Evolutionary conservation across 495 filamentous ascomycete species (phyloP), one percentile per base, ranked within the genome.

Genomic region (Neurospora sublineolata): DNA sequence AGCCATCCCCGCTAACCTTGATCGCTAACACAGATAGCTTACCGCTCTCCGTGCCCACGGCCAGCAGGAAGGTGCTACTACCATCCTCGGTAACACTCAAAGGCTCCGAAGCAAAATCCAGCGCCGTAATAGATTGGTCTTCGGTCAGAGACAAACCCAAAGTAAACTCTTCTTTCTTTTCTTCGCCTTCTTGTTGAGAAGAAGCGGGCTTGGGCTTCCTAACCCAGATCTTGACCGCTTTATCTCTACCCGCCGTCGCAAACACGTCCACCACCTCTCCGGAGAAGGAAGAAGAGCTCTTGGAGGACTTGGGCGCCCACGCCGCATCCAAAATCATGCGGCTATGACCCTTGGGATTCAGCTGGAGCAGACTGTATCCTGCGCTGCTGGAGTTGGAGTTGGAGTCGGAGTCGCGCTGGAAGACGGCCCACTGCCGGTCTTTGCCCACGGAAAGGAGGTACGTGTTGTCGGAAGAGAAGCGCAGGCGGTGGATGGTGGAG

Each of bases 391-490:
- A 83, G 9, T 78, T 77, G 2, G 78, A 83, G 9, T 78, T 77
- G 3, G 78, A 83, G 9, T 78, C 77, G 37, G 37, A 52, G 42
- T 76, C 77, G 58, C 87, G 82, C 72, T 87, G 78, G 75, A 93
- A 98, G 9, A 98, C 83, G 1, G 87, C 89, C 94, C 94, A 98
- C 78, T 94, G 92, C 42, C 95, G 83, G 77, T 99, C 95, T 71
- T 96, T 86, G 4, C 94, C 94, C 14, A 97, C 94, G 75, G 94
- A 97, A 6, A 98, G 83, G 20, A 99, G 81, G 58, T 86, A 89
- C 16, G 78, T 73, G 75, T 94, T 94, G 74, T 94, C 89, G 3
- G 81, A 77, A 3, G 91, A 92, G 79, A 98, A 99, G 30, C 87
- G 82, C 40, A 99, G 81, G 33, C 89, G 84, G 1, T 92, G 92